Percentiles rank a stretch among this genome's conserved stretches.
Evolutionary conservation across 2,329 filamentous ascomycete genomes (phyloP).

Genomic region (Mollisia scopiformis): DNA sequence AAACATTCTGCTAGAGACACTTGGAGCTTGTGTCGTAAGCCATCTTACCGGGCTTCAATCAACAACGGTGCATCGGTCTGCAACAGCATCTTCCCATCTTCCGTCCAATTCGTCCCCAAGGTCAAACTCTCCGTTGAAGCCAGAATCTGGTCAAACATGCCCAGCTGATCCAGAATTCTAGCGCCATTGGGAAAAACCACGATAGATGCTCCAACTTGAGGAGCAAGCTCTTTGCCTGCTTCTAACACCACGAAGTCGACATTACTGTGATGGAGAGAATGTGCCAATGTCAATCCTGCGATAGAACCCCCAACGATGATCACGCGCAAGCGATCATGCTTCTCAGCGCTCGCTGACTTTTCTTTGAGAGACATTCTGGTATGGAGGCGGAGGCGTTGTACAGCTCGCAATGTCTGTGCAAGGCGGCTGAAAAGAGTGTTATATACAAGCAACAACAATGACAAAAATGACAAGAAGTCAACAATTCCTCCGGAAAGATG

Average conservation of each 20-base stretch:
- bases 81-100: conserved; percentile 19
- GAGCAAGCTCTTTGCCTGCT: conserved; percentile 43
- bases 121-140: conserved; percentile 5
- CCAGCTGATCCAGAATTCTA: conserved; percentile 54
- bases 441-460: not conserved
- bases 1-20: not conserved
- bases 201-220: conserved; percentile 51
- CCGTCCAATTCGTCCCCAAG: conserved; percentile 7
- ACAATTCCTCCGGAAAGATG: too few relatives aligned
- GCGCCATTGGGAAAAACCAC: conserved; percentile 45
- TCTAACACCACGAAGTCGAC: conserved; percentile 56
- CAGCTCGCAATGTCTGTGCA: not conserved
- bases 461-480: too few relatives aligned
- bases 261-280: conserved; percentile 45
- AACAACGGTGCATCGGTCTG: conserved; percentile 16
- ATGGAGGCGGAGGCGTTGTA: not conserved
- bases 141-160: conserved; percentile 36
- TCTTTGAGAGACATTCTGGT: not conserved
- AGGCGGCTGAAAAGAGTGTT: not conserved
- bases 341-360: not conserved
- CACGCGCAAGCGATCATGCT: conserved; percentile 36
- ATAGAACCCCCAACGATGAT: conserved; percentile 54
- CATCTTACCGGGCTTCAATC: not conserved
- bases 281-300: conserved; percentile 49
- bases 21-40: not conserved